Evolutionary conservation across 2,329 filamentous ascomycete species (phyloP).

Genomic region (Botrytis aclada): DNA sequence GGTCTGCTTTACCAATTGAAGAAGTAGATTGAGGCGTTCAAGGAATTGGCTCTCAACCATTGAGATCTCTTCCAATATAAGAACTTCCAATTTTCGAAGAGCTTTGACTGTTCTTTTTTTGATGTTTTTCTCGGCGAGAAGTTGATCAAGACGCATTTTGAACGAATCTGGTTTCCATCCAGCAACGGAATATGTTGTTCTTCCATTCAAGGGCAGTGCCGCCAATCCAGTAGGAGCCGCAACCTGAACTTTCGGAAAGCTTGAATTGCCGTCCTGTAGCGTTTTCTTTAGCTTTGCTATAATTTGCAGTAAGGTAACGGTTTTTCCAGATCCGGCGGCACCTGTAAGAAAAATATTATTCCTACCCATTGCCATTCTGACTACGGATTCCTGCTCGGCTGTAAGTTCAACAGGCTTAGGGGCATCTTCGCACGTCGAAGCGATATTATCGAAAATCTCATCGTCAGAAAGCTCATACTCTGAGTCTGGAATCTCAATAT

Average conservation of each 20-base stretch:
- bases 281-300: slow-evolving; percentile 15
- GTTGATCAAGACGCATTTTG: slow-evolving; percentile 15
- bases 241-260: slow-evolving; percentile 25
- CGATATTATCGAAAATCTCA: neutral
- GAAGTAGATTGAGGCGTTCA: slow-evolving; percentile 29
- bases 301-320: slow-evolving; percentile 30
- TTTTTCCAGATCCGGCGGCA: slow-evolving; percentile 34
- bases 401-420: slow-evolving; percentile 25
- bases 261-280: neutral
- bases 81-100: slow-evolving; percentile 22
- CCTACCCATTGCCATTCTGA: slow-evolving; percentile 28
- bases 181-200: slow-evolving; percentile 31
- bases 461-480: slow-evolving; percentile 7
- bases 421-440: neutral
- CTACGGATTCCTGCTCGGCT: slow-evolving; percentile 29
- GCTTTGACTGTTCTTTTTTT: slow-evolving; percentile 15
- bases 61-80: slow-evolving; percentile 35
- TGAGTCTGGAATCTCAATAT: slow-evolving; percentile 3
- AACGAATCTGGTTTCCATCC: slow-evolving; percentile 34
- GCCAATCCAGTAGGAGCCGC: slow-evolving; percentile 34
- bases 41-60: slow-evolving; percentile 36
- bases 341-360: slow-evolving; percentile 36
- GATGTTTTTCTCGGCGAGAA: slow-evolving; percentile 10
- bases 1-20: slow-evolving; percentile 23
- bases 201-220: slow-evolving; percentile 31